Conservation (phyloP, 2,329 filamentous ascomycete genomes). For the Aspergillus chevalieri region DNA sequence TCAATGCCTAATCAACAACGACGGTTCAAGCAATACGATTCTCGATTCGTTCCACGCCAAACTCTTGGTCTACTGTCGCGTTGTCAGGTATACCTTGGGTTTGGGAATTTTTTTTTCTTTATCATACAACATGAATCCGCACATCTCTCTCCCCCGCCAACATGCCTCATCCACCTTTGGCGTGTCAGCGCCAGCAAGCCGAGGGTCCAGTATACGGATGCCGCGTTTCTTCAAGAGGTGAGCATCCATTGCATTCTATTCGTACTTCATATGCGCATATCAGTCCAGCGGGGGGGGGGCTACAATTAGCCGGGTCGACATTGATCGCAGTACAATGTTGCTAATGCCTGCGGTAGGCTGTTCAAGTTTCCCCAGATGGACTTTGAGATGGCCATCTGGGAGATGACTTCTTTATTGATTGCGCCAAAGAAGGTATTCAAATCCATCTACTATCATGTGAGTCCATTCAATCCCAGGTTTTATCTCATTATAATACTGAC, state of each 20-base stretch:
- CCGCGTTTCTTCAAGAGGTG: slow-evolving; percentile 62
- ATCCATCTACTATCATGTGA: slow-evolving; percentile 64
- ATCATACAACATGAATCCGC: slow-evolving; percentile 48
- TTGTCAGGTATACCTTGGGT: neutral
- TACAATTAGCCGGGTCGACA: too few relatives aligned
- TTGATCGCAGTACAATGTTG: slow-evolving; percentile 1
- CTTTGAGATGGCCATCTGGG: slow-evolving; percentile 68
- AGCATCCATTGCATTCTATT: slow-evolving; percentile 1
- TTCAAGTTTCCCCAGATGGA: slow-evolving; percentile 71
- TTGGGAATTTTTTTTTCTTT: neutral
- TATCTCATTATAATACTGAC: neutral
- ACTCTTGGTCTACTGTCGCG: neutral
- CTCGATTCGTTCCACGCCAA: neutral
- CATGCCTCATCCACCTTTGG: slow-evolving; percentile 52
- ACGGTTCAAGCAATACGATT: neutral
- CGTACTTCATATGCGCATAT: neutral
- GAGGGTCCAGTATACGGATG: slow-evolving; percentile 52
- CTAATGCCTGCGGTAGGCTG: slow-evolving; percentile 35
- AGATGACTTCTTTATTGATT: slow-evolving; percentile 63
- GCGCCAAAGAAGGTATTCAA: slow-evolving; percentile 66
- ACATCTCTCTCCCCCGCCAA: slow-evolving; percentile 55
- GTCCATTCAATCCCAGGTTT: slow-evolving; percentile 13
- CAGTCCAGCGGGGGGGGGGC: too few relatives aligned
- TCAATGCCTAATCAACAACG: neutral
- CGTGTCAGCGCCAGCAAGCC: slow-evolving; percentile 43